These are phyloP conservation scores for Tulasnella sp. DNA, from an alignment of 768 basidiomycete genomes.

Conservation along the genomic window DNA sequence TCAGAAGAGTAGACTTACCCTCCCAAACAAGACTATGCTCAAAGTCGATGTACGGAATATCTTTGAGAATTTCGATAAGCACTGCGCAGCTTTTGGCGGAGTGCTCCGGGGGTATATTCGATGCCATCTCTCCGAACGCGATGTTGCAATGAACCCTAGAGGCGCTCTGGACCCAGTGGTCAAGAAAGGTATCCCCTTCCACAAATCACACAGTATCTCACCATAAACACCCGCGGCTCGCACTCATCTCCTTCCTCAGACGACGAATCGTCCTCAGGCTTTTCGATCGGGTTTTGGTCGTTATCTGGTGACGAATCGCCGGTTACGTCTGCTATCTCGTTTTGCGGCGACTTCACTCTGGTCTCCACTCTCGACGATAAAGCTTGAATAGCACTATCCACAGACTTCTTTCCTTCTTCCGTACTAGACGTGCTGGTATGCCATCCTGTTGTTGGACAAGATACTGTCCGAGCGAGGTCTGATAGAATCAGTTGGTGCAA, in stretches of 20 bases:
- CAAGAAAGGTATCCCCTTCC: background rate
- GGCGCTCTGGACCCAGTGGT: background rate
- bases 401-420: constrained; percentile 26
- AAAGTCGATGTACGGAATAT: constrained; percentile 66
- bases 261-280: background rate
- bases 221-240: background rate
- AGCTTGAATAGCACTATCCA: constrained; percentile 34
- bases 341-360: constrained; percentile 18
- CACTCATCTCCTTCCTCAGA: background rate
- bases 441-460: constrained; percentile 30
- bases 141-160: constrained; percentile 26
- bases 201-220: background rate
- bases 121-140: constrained; percentile 68
- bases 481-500: constrained; percentile 64
- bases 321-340: background rate
- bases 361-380: constrained; percentile 53
- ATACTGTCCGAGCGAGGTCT: constrained; percentile 52
- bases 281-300: background rate
- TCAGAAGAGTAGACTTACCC: constrained; percentile 33
- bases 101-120: constrained; percentile 46
- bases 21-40: constrained; percentile 71
- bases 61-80: constrained; percentile 55
- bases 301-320: background rate
- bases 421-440: constrained; percentile 26
- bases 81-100: constrained; percentile 45